phyloP scores from a whole-genome alignment of 352 stramenopile species.

The Globisporangium spiculum region DNA sequence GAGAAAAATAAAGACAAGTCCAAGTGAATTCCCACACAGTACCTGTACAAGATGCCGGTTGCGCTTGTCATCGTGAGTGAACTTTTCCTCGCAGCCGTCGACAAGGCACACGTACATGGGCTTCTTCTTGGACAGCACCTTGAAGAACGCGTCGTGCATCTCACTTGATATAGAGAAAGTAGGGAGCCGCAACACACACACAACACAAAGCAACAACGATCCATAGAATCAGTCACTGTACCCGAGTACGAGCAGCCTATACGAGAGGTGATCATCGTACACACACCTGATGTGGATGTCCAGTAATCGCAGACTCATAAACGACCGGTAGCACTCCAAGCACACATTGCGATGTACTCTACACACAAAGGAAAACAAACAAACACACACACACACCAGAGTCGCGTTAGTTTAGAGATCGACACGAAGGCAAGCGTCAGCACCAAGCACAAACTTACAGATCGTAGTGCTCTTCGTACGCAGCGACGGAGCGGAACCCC shows the following conservation, averaged over 20 bases:
- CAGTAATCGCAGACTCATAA: slow-evolving; percentile 45
- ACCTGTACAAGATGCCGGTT: slow-evolving; percentile 34
- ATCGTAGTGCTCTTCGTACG: slow-evolving; percentile 66
- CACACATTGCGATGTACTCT: slow-evolving; percentile 47
- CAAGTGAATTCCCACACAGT: neutral
- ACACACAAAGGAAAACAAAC: neutral
- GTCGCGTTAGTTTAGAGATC: neutral
- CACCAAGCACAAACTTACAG: slow-evolving; percentile 30
- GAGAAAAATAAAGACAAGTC: neutral
- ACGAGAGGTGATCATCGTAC: neutral
- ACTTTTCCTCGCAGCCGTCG: slow-evolving; percentile 42
- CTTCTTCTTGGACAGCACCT: slow-evolving; percentile 55
- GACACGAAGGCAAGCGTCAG: neutral
- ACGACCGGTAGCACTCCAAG: slow-evolving; percentile 44
- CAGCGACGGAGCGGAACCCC: slow-evolving; percentile 37
- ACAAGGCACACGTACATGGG: slow-evolving; percentile 59
- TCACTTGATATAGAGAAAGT: slow-evolving; percentile 28
- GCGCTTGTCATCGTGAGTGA: slow-evolving; percentile 53
- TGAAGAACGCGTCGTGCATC: slow-evolving; percentile 64
- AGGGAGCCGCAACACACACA: neutral
- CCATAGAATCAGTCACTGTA: neutral
- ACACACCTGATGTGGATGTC: slow-evolving; percentile 49
- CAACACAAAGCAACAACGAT: too few species aligned
- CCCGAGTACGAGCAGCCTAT: neutral
- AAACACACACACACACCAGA: neutral